Base-by-base conservation (phyloP, 208 protist genomes). In the Phytomonas francai region DNA sequence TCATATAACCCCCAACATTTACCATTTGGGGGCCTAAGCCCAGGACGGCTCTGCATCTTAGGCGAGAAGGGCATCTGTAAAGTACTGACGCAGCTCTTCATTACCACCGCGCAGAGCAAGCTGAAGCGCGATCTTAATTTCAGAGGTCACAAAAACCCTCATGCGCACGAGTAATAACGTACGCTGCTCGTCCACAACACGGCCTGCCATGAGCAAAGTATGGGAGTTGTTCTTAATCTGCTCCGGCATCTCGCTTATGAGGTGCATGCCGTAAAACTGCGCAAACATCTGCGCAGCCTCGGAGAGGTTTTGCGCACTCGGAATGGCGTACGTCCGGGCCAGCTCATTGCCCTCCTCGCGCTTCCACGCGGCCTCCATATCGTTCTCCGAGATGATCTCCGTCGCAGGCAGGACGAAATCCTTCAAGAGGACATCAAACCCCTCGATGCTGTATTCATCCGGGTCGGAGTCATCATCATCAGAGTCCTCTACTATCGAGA, bases 401-500 rank as follows among this genome's bases (percentile, higher is more conserved):
- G 79, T 60, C 39, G 39, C 39, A 4, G 89, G 89, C 0, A 62
- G 67, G 39, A 97, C 83, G 67, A 89, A 97, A 74, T 95, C 89
- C 33, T 75, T 81, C 60, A 97, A 65, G 65, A 91, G 84, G 32
- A 97, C 76, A 49, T 89, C 85, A 63, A 97, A 91, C 51, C 72
- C 70, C 78, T 97, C 89, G 57, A 97, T 72, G 27, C 83, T 78
- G 79, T 92, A 96, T 79, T 94, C 91, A 59, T 94, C 88, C 62
- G 81, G 74, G 30, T 77, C 77, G 16, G 61, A 67, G 12, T 33
- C 63, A 14, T 76, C 78, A 39, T 72, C 77, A 65, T 56, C 73
- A 7, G 63, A 79, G 22, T 63, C 69, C 62, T 90, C 86, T 49
- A 76, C 67, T 78, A 92, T 91, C 51, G 86, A 30, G 54, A 95